Evolutionary conservation across 2,329 filamentous ascomycete genomes (phyloP).

Genomic region (Penicillium sp.): DNA sequence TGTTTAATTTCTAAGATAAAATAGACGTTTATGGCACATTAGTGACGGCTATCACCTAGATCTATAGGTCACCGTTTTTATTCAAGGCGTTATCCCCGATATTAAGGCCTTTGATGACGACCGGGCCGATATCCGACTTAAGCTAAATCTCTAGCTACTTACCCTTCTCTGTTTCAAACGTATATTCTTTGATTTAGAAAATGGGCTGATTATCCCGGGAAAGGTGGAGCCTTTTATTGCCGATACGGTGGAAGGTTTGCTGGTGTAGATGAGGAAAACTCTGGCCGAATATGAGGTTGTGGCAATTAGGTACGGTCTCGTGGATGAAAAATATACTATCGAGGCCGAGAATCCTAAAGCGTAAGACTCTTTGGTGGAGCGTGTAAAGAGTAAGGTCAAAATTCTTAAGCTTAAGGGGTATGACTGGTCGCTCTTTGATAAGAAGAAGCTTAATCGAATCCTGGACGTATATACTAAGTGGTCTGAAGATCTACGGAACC

Average conservation of each 20-base stretch:
- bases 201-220: constrained; percentile 27
- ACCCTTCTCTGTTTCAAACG: constrained; percentile 28
- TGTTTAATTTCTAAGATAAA: not conserved
- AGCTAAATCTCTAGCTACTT: constrained; percentile 27
- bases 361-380: constrained; percentile 24
- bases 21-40: constrained; percentile 34
- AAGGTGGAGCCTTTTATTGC: constrained; percentile 22
- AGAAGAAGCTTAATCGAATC: constrained; percentile 27
- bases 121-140: constrained; percentile 25
- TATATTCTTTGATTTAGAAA: constrained; percentile 21
- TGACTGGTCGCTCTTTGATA: constrained; percentile 36
- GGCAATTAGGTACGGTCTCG: constrained; percentile 22
- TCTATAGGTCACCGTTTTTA: constrained; percentile 33
- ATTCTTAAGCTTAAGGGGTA: constrained; percentile 28
- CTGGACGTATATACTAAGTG: constrained; percentile 30
- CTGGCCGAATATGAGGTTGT: constrained; percentile 27
- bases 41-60: constrained; percentile 27
- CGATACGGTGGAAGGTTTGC: constrained; percentile 21
- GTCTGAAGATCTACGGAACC: constrained; percentile 26
- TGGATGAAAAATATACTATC: constrained; percentile 11
- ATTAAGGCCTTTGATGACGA: constrained; percentile 30
- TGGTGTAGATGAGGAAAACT: constrained; percentile 25
- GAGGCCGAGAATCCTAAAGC: constrained; percentile 16
- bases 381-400: constrained; percentile 25
- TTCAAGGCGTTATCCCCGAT: constrained; percentile 32